Evolutionary conservation across 371 early-diverging fungal species (phyloP).

Genomic region (Mortierella sp.): DNA sequence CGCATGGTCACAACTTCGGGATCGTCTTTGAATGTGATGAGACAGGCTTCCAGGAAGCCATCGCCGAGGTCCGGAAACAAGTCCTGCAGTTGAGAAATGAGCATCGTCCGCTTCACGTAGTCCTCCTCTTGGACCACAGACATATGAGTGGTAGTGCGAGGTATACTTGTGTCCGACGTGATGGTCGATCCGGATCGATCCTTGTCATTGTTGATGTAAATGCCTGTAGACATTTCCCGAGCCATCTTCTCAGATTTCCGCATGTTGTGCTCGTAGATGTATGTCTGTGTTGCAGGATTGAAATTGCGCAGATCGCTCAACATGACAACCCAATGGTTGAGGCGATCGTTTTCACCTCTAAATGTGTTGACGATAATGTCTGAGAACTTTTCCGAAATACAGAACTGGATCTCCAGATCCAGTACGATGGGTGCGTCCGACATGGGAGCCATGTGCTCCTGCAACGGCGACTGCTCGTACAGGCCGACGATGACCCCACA

Average conservation of each 20-base stretch:
- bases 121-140: slow-evolving; percentile 51
- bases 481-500: slow-evolving; percentile 57
- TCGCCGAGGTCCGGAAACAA: slow-evolving; percentile 89
- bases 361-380: slow-evolving; percentile 57
- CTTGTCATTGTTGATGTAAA: slow-evolving; percentile 22
- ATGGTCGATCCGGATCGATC: slow-evolving; percentile 29
- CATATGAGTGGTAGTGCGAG: neutral
- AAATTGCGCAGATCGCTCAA: slow-evolving; percentile 79
- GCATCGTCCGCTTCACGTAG: slow-evolving; percentile 61
- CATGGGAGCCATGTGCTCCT: slow-evolving; percentile 56
- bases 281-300: slow-evolving; percentile 55
- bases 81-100: slow-evolving; percentile 84
- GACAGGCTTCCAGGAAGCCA: slow-evolving; percentile 89
- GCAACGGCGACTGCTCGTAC: slow-evolving; percentile 62
- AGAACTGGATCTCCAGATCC: slow-evolving; percentile 81
- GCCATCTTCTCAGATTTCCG: slow-evolving; percentile 35
- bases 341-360: slow-evolving; percentile 68
- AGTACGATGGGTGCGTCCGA: slow-evolving; percentile 80
- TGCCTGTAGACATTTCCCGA: slow-evolving; percentile 18
- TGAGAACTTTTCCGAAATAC: slow-evolving; percentile 66
- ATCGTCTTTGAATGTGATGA: slow-evolving; percentile 71
- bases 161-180: slow-evolving; percentile 5
- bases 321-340: slow-evolving; percentile 74
- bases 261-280: slow-evolving; percentile 32
- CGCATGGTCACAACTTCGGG: slow-evolving; percentile 80